phyloP scores from a whole-genome alignment of 2,329 filamentous ascomycete genomes.

The Keithomyces neogunnii region DNA sequence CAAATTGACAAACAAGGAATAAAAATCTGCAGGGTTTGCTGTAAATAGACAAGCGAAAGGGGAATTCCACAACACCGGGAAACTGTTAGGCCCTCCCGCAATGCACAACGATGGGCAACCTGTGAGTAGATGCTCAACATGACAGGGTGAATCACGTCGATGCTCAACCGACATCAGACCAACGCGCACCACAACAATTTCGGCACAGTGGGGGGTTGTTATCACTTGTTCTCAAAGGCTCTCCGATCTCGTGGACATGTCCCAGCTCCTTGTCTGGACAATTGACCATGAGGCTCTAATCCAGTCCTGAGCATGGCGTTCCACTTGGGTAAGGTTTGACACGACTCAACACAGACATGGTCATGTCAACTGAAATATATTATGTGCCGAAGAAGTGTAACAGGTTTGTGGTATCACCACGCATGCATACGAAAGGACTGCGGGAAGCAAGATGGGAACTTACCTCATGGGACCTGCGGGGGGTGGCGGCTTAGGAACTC shows the following conservation, averaged over 20 bases:
- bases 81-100: no score
- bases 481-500: not conserved
- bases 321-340: not conserved
- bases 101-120: not conserved
- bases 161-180: slow-evolving; percentile 2
- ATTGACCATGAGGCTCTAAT: not conserved
- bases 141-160: slow-evolving; percentile 6
- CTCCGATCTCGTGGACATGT: not conserved
- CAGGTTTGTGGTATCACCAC: not conserved
- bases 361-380: no score
- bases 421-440: not conserved
- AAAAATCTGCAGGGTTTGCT: not conserved
- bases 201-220: not conserved
- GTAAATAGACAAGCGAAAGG: not conserved
- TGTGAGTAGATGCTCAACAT: not conserved
- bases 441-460: not conserved
- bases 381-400: no score
- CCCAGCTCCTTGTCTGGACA: not conserved
- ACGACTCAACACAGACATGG: no score
- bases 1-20: not conserved
- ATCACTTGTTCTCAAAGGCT: not conserved
- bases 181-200: not conserved
- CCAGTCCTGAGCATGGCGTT: not conserved
- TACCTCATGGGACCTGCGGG: slow-evolving; percentile 5
- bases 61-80: no score